phyloP scores from a whole-genome alignment of 352 stramenopile species.

The Pythium aphanidermatum region DNA sequence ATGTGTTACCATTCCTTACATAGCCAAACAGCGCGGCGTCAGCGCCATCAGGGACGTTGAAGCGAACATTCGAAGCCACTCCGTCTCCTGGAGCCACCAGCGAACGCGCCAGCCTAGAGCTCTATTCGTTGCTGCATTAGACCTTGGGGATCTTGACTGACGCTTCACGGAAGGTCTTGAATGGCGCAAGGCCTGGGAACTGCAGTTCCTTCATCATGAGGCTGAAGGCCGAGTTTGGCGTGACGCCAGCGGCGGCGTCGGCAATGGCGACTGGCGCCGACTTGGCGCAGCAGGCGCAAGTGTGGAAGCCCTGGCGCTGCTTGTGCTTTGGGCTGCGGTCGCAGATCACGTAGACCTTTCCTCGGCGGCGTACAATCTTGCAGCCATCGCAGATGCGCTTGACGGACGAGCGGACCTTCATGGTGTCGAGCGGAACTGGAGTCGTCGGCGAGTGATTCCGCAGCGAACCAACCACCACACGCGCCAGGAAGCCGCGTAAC shows the following conservation, averaged over 20 bases:
- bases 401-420: constrained; percentile 90
- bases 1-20: too few species aligned
- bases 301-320: constrained; percentile 91
- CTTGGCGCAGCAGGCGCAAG: constrained; percentile 33
- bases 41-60: too few species aligned
- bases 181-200: constrained; percentile 79
- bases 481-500: constrained; percentile 1
- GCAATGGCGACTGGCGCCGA: constrained; percentile 18
- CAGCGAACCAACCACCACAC: constrained; percentile 3
- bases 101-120: too few species aligned
- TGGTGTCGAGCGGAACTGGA: too few species aligned
- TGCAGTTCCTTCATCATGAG: constrained; percentile 92
- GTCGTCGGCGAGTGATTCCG: constrained; percentile 1
- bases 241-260: constrained; percentile 33
- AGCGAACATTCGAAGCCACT: too few species aligned
- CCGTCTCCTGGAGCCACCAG: too few species aligned
- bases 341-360: constrained; percentile 89
- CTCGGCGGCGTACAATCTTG: constrained; percentile 84
- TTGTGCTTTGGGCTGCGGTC: constrained; percentile 91
- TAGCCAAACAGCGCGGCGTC: too few species aligned
- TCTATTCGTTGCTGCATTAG: too few species aligned
- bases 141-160: constrained; percentile 69
- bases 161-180: constrained; percentile 76
- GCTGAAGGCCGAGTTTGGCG: constrained; percentile 90
- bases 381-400: constrained; percentile 91